These are phyloP conservation scores for Phytophthora brassicae DNA, from an alignment of 352 stramenopile genomes.

Conservation along the genomic window DNA sequence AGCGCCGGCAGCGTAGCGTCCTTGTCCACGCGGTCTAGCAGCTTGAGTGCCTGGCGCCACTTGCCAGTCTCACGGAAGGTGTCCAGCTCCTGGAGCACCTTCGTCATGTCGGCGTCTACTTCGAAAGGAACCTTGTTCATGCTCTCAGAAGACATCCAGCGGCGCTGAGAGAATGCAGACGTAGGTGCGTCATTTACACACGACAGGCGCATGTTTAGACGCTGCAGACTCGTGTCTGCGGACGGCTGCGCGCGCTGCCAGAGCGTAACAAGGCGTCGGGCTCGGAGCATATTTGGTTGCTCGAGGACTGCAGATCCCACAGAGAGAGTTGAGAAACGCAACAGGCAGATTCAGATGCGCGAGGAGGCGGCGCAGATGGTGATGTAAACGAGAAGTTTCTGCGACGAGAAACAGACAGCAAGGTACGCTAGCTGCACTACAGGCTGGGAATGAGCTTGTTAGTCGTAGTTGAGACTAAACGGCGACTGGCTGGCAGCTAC, in stretches of 20 bases:
- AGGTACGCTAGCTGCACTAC: conserved; percentile 13
- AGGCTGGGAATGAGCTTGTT: conserved; percentile 11
- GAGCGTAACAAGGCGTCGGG: conserved; percentile 40
- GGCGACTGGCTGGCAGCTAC: conserved; percentile 17
- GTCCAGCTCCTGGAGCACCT: conserved; percentile 47
- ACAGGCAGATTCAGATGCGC: conserved; percentile 1
- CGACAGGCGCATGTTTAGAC: conserved; percentile 15
- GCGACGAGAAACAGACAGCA: conserved; percentile 1
- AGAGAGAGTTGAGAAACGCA: background rate
- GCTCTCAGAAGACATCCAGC: conserved; percentile 26
- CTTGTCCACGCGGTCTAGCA: conserved; percentile 72
- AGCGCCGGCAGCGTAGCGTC: conserved; percentile 47
- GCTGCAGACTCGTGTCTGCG: conserved; percentile 17
- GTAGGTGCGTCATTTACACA: conserved; percentile 5
- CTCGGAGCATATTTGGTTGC: conserved; percentile 33
- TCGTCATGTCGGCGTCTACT: conserved; percentile 21
- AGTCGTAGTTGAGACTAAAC: conserved; percentile 7
- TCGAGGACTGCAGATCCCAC: background rate
- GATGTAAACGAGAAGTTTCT: background rate
- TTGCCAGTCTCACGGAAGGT: conserved; percentile 61
- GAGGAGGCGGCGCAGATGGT: background rate
- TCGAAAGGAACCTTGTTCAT: conserved; percentile 7
- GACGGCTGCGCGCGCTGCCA: conserved; percentile 32
- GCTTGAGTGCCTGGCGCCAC: conserved; percentile 73
- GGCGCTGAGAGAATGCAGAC: conserved; percentile 6